Evolutionary conservation across 164 flowering plant genomes (phyloP), one percentile per base, ranked within the genome.

Genomic region (Piper betle): DNA sequence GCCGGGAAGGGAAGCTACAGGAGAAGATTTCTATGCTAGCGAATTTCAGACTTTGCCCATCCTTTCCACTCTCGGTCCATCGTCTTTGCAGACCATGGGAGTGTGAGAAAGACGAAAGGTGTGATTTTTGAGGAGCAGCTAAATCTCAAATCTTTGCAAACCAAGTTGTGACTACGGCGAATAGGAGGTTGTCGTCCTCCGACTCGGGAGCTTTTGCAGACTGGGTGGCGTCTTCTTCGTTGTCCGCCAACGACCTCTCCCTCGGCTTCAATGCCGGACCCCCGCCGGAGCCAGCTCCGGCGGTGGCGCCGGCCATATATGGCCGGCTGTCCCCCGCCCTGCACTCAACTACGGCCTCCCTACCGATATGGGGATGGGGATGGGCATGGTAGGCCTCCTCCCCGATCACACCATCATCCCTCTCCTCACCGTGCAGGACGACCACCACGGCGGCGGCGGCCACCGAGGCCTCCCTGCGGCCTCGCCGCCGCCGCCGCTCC

Each of bases 161-260:
- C 77, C 79, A 81, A 25, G 79, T 72, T 83, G 96, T 88, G 96
- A 92, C 96, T 80, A 74, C 86, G 70, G 69, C 87, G 54, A 76
- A 25, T 25, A 25, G 89, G 79, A 74, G 87, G 60, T 64, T 75
- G 39, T 64, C 77, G n/a, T 80, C 50, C 15, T 46, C 88, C 41
- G 86, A 85, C 63, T 69, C 88, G 8, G 95, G 91, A 54, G 90
- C 85, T 53, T 83, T 84, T 61, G 85, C 90, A 18, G 91, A 84
- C 66, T 88, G 96, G 92, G 84, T 79, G 15, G 70, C 86, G 53
- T 72, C 91, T 0, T 71, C 87, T n/a, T 71, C 87, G 17, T 71
- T 86, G n/a, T 71, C 87, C 25, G 52, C 90, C 57, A 52, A 74
- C 58, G 91, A 81, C 62, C 91, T 88, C 60, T 83, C 88, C 55